Percentiles rank a stretch among this genome's conserved stretches.
phyloP scores from a whole-genome alignment of 2,329 filamentous ascomycete genomes.

The Podosphaera xanthii region DNA sequence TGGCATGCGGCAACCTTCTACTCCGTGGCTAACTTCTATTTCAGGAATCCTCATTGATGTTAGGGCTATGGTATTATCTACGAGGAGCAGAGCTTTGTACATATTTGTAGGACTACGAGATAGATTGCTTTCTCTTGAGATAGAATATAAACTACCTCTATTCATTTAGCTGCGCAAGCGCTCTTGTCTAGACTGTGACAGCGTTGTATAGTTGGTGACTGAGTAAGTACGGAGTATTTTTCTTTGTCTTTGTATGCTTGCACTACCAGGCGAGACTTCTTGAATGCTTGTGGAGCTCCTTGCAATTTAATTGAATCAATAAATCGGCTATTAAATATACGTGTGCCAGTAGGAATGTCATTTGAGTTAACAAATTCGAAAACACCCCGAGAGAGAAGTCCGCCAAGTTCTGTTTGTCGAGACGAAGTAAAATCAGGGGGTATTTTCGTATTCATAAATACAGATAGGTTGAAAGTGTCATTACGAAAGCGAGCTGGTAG shows the following conservation, averaged over 20 bases:
- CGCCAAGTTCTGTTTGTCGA: background rate
- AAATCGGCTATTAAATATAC: constrained; percentile 1
- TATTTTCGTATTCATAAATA: background rate
- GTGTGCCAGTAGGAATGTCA: background rate
- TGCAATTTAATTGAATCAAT: background rate
- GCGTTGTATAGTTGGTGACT: background rate
- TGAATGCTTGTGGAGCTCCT: background rate
- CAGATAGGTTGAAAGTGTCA: background rate
- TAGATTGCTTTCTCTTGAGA: no score
- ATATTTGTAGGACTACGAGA: no score
- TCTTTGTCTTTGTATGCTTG: background rate
- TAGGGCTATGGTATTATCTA: no score
- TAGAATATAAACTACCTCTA: no score
- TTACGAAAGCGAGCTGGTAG: background rate
- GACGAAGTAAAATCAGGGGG: background rate
- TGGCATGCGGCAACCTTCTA: no score
- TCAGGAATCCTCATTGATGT: no score
- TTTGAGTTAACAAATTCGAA: background rate
- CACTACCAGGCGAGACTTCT: background rate
- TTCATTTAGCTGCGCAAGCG: no score
- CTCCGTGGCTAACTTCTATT: no score
- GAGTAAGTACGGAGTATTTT: background rate
- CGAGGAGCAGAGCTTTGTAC: no score
- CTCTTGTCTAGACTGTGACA: no score
- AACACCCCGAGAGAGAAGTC: background rate